Percentiles rank a stretch among this genome's conserved stretches.
Evolutionary conservation across 257 asterid species (phyloP).

Genomic region (Lantana camara): DNA sequence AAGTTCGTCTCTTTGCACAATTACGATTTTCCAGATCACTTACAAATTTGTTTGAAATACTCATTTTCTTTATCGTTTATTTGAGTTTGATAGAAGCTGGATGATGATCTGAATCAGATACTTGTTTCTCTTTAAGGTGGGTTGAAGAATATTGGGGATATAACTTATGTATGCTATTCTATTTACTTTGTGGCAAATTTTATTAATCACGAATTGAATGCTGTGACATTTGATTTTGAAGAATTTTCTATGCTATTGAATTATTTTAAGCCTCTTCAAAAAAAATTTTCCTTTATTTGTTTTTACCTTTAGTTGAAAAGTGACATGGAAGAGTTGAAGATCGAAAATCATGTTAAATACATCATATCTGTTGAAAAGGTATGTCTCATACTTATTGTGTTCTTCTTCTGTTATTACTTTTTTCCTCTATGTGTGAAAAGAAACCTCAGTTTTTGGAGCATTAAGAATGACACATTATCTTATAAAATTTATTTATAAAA

Average conservation of each 20-base stretch:
- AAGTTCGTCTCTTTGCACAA: too few species aligned
- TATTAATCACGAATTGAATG: not conserved
- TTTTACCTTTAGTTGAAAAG: conserved; percentile 11
- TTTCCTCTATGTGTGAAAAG: not conserved
- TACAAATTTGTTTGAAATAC: too few species aligned
- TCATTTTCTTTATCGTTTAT: too few species aligned
- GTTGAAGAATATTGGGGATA: too few species aligned
- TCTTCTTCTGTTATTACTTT: not conserved
- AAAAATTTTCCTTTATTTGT: not conserved
- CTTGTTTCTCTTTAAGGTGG: too few species aligned
- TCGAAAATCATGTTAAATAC: conserved; percentile 39
- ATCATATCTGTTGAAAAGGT: conserved; percentile 39
- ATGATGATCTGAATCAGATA: too few species aligned
- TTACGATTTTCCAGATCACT: too few species aligned
- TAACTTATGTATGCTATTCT: too few species aligned
- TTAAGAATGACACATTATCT: not conserved
- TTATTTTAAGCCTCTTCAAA: not conserved
- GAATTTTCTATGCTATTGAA: not conserved
- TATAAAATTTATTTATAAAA: not conserved
- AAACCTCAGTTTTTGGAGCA: not conserved
- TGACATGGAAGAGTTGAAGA: conserved; percentile 39
- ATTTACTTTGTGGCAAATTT: too few species aligned
- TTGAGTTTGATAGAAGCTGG: too few species aligned
- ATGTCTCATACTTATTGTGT: not conserved
- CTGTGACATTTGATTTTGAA: not conserved